Percentiles rank a stretch among this genome's conserved stretches.
Conservation (phyloP, 2,329 filamentous ascomycete species). For the Phaeoacremonium minimum region DNA sequence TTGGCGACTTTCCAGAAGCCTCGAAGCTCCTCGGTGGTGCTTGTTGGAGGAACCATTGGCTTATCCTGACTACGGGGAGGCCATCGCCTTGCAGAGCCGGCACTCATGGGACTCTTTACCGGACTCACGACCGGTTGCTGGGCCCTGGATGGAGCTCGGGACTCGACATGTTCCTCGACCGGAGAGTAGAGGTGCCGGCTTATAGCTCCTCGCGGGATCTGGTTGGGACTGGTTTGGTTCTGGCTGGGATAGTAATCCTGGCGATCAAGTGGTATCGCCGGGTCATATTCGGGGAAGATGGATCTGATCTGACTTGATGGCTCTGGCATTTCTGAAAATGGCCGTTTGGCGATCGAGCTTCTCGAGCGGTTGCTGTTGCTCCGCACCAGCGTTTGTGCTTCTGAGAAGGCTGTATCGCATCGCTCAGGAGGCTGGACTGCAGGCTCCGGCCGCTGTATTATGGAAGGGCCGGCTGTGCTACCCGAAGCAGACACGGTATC, state of each 20-base stretch:
- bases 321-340: conserved; percentile 25
- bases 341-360: conserved; percentile 54
- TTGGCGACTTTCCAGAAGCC: conserved; percentile 66
- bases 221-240: conserved; percentile 58
- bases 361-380: conserved; percentile 45
- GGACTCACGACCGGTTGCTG: conserved; percentile 16
- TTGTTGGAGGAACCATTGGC: conserved; percentile 42
- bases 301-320: conserved; percentile 31
- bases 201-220: conserved; percentile 60
- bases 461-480: conserved; percentile 6
- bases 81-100: conserved; percentile 14
- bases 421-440: conserved; percentile 39
- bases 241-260: conserved; percentile 70
- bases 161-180: conserved; percentile 19
- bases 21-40: conserved; percentile 57
- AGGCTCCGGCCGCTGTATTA: conserved; percentile 34
- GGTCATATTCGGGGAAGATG: conserved; percentile 75
- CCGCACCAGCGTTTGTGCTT: conserved; percentile 44
- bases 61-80: conserved; percentile 31
- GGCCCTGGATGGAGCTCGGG: conserved; percentile 12
- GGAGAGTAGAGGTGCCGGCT: conserved; percentile 60
- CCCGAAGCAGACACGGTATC: not conserved
- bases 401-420: conserved; percentile 46
- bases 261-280: conserved; percentile 57
- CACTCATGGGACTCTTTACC: conserved; percentile 24